Base-by-base conservation (phyloP, 352 stramenopile genomes). In the Aphanomyces euteiches region DNA sequence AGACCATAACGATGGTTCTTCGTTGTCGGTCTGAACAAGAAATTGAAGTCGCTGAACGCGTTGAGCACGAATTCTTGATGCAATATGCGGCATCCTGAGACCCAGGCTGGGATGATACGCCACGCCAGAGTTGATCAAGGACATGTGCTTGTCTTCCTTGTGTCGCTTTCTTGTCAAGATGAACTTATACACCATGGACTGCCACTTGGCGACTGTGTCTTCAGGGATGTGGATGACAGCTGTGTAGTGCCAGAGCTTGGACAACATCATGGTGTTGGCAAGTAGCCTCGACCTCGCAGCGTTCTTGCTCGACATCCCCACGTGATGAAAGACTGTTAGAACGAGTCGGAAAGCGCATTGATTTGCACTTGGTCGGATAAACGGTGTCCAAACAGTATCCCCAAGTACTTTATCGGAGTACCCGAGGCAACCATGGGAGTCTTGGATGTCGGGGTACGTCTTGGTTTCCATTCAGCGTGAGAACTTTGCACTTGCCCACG, bases 381-480 rank as follows among this genome's bases (percentile, higher is more conserved):
- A 37, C 7, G 28, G 17, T 70, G 69, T 0, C 59, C 48, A 43
- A 75, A 72, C 15, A 43, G 3, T n/a, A 12, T 66, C 50, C 12
- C 70, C 70, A 12, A 75, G 60, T 48, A 65, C 71, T 53, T 72
- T 75, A 21, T 66, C 37, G 38, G 38, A 36, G 12, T 66, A 28
- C 28, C 28, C 28, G 28, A 28, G 36, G 36, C 54, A 21, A 19
- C 28, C 7, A 41, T n/a, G 54, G 17, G 17, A 61, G 28, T 60
- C 28, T 47, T 47, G 28, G 37, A 67, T 12, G 2, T 15, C 43
- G 43, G 2, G 10, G 17, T 12, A n/a, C 28, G 43, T 50, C 43
- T 12, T n/a, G 43, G 43, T 50, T 56, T 17, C 63, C 47, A 61
- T 72, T 74, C 1, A 78, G 45, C 3, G 39, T 36, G 13, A 76